Evolutionary conservation across 1,139 yeast species (phyloP).

Genomic region (Saccharomyces hybrid): DNA sequence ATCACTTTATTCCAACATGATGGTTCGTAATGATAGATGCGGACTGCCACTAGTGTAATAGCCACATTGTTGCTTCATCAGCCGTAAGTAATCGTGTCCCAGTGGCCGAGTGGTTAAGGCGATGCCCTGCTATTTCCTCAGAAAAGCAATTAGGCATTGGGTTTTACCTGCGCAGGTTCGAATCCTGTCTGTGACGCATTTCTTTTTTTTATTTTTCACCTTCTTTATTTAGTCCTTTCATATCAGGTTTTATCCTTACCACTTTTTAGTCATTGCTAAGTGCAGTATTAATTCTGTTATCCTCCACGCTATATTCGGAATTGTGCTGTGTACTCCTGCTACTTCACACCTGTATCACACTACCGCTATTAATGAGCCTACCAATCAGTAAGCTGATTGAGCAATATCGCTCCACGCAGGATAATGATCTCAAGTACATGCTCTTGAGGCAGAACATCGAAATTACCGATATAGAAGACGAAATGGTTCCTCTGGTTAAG

Average conservation of each 20-base stretch:
- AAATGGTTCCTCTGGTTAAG: slow-evolving; percentile 11
- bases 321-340: neutral
- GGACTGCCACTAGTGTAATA: too few species aligned
- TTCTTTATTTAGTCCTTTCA: neutral
- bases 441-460: slow-evolving; percentile 14
- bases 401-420: slow-evolving; percentile 15
- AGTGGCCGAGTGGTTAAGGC: slow-evolving; percentile 88
- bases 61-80: too few species aligned
- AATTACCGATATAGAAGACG: slow-evolving; percentile 11
- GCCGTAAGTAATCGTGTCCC: slow-evolving; percentile 33
- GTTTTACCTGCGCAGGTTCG: slow-evolving; percentile 59
- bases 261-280: neutral
- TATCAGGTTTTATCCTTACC: neutral
- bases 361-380: slow-evolving; percentile 5
- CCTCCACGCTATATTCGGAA: too few species aligned
- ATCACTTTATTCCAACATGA: too few species aligned
- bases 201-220: slow-evolving; percentile 14
- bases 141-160: slow-evolving; percentile 40
- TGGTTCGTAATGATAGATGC: too few species aligned
- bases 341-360: neutral
- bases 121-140: slow-evolving; percentile 61
- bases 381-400: slow-evolving; percentile 10
- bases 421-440: slow-evolving; percentile 25
- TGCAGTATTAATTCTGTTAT: neutral
- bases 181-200: slow-evolving; percentile 53